Conservation (phyloP, 2,329 filamentous ascomycete species). For the Stachybotrys chartarum region DNA sequence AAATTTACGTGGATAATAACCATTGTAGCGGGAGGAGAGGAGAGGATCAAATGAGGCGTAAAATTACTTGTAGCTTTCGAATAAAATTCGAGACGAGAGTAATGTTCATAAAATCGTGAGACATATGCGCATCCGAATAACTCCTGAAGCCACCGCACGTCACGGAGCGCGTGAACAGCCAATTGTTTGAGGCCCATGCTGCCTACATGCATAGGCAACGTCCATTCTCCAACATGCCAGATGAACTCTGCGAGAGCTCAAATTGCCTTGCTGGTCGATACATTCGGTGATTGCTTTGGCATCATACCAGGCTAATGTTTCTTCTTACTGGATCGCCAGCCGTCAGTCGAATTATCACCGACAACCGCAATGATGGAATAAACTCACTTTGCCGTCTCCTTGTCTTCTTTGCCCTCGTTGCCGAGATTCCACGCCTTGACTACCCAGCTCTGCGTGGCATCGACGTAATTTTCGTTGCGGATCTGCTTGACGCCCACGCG, state of each 20-base stretch:
- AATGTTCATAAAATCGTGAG: neutral
- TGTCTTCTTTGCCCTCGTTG: conserved; percentile 13
- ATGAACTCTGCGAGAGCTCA: neutral
- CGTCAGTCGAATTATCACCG: conserved; percentile 5
- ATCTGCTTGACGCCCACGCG: conserved; percentile 65
- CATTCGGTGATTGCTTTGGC: neutral
- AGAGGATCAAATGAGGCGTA: neutral
- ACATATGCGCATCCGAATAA: neutral
- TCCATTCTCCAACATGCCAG: too few relatives aligned
- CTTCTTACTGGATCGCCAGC: conserved; percentile 12
- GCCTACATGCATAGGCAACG: too few relatives aligned
- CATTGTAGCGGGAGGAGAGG: too few relatives aligned
- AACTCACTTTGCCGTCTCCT: conserved; percentile 3
- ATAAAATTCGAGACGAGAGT: neutral
- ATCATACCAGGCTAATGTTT: neutral
- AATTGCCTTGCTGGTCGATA: neutral
- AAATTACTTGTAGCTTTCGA: neutral
- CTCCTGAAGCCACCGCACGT: neutral
- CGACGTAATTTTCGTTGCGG: conserved; percentile 63
- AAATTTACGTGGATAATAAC: too few relatives aligned
- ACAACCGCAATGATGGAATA: neutral
- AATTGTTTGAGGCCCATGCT: too few relatives aligned
- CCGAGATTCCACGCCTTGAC: conserved; percentile 60
- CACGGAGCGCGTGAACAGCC: too few relatives aligned
- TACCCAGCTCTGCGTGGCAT: conserved; percentile 62